Evolutionary conservation across 257 asterid species (phyloP), one percentile per base, ranked within the genome.

Genomic region (Paulownia fortunei): DNA sequence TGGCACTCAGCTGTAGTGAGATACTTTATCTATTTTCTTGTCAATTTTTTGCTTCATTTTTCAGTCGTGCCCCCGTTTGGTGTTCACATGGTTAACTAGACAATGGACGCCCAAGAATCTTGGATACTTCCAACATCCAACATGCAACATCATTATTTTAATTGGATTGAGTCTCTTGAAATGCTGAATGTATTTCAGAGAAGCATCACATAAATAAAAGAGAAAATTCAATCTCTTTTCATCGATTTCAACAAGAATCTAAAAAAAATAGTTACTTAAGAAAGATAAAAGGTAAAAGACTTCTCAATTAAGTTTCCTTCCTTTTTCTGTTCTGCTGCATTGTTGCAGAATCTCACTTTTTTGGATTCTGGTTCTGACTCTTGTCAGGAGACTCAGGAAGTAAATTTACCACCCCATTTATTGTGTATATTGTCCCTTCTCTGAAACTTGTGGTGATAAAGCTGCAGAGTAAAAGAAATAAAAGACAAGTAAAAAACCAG

Each of bases 391-490:
- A 74, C 41, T 18, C 68, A 24, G 34, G 36, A 63, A 54, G 70
- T 63, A 26, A 59, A 41, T 54, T 70, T 60, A 64, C 41, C 62
- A n/a, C n/a, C n/a, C n/a, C 15, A 47, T 68, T 70, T 60, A 46
- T 56, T 21, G 47, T 8, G 58, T 68, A 34, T 26, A 60, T 80
- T 80, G 77, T 68, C 81, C 34, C 70, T 39, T 49, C 15, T 81
- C 34, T 61, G 69, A 37, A 62, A 71, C 49, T 71, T 62, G 78
- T 75, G 84, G 77, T 27, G 67, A 24, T 73, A 75, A 67, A 42
- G 76, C 32, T 61, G 82, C 78, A 72, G 79, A 44, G 58, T 8
- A 6, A 23, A n/a, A 73, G 9, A 58, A 41, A 36, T 46, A 27
- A 63, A 4, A 26, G 9, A 47, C 2, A 66, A 68, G 1, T 15